phyloP scores from a whole-genome alignment of 1,284 basidiomycete species.

The Leccinum cinnamomeum region DNA sequence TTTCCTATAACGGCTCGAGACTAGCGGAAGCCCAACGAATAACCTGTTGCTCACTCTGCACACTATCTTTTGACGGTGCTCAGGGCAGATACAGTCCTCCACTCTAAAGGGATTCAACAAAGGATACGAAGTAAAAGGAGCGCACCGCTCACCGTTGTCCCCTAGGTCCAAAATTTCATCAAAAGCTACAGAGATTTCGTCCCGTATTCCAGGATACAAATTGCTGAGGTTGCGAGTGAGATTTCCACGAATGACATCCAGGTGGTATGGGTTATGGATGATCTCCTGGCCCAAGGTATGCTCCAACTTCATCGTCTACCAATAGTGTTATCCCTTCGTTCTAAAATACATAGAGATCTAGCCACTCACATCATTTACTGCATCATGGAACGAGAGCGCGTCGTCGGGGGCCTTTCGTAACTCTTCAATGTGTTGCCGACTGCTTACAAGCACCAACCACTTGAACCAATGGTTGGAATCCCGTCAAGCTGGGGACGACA shows the following conservation, averaged over 20 bases:
- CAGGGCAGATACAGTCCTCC: not conserved
- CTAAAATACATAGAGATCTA: not conserved
- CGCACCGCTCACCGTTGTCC: constrained; percentile 9
- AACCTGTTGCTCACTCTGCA: not conserved
- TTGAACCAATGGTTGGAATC: constrained; percentile 24
- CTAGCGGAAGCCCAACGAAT: too few relatives aligned
- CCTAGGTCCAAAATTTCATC: constrained; percentile 21
- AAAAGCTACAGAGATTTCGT: constrained; percentile 35
- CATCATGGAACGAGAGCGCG: constrained; percentile 37
- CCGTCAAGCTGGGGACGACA: constrained; percentile 4
- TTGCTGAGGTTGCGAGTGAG: constrained; percentile 33
- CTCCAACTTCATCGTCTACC: constrained; percentile 20
- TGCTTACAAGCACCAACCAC: constrained; percentile 36
- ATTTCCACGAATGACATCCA: constrained; percentile 22
- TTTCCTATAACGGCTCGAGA: too few relatives aligned
- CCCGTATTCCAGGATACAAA: constrained; percentile 29
- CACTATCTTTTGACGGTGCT: not conserved
- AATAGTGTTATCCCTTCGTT: not conserved
- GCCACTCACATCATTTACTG: constrained; percentile 33
- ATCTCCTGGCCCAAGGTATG: constrained; percentile 32
- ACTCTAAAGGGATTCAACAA: not conserved
- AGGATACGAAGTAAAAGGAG: not conserved
- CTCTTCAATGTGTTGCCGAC: constrained; percentile 40
- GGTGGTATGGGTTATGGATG: constrained; percentile 30
- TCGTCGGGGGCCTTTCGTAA: constrained; percentile 41